phyloP scores from a whole-genome alignment of 176 grass and related monocot genomes.

The sorghum (Sorghum bicolor) region DNA sequence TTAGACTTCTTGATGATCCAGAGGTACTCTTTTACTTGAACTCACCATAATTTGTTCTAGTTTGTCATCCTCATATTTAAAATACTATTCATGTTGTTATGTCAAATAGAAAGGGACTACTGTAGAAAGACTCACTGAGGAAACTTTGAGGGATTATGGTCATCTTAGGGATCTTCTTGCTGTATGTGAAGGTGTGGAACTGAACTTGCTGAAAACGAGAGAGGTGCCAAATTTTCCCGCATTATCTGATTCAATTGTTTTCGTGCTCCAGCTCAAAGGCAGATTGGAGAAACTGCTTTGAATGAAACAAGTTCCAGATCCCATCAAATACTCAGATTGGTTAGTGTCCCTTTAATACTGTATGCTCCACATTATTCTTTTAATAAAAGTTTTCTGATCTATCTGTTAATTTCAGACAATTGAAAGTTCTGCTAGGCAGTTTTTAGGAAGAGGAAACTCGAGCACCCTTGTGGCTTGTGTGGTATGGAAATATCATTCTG shows the following conservation, averaged over 20 bases:
- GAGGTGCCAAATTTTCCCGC: not conserved
- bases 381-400: conserved; percentile 4
- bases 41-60: not conserved
- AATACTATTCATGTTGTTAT: conserved; percentile 20
- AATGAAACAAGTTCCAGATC: conserved; percentile 97
- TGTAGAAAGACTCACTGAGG: conserved; percentile 85
- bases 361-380: not conserved
- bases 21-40: conserved; percentile 50
- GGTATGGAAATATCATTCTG: conserved; percentile 45
- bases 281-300: conserved; percentile 86
- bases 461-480: conserved; percentile 80
- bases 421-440: conserved; percentile 71
- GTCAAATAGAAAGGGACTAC: conserved; percentile 84
- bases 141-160: conserved; percentile 64
- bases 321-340: conserved; percentile 99
- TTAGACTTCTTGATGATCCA: conserved; percentile 98
- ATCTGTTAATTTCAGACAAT: conserved; percentile 66
- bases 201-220: conserved; percentile 12
- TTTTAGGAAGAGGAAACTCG: conserved; percentile 55
- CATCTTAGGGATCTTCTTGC: conserved; percentile 81
- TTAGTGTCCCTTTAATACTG: conserved; percentile 30
- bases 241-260: conserved; percentile 32
- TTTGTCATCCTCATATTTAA: not conserved
- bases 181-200: conserved; percentile 66
- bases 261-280: conserved; percentile 74